Evolutionary conservation across 2,329 filamentous ascomycete species (phyloP), one percentile per base, ranked within the genome.

Genomic region (Sporothrix sp.): DNA sequence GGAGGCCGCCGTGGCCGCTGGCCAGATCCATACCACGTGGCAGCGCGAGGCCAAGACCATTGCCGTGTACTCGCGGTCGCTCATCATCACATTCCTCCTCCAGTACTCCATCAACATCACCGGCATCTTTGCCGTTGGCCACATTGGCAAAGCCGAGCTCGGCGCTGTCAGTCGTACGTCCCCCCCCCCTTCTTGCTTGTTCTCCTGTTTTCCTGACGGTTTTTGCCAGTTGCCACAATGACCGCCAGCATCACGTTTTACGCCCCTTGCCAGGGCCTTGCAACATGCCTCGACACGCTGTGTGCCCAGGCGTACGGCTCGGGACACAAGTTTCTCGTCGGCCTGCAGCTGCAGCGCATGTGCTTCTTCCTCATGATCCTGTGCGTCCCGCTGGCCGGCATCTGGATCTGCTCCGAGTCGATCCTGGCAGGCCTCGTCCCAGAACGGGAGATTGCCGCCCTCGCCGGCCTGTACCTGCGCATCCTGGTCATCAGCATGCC

Each of bases 301-400:
- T 96, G 91, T 65, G 81, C 91, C 0, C 91, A 97, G 66, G 91
- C 93, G 0, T 97, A 94, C 63, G 91, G 93, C 2, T 94, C 87
- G 1, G 91, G 91, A 0, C 85, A 85, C 63, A 94, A 85, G 63
- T 85, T 90, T 58, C 78, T 97, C 5, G 91, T 97, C 10, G 91
- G 87, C 2, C 66, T 93, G 51, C 86, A 93, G 60, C 72, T 89
- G 56, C 85, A 93, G 65, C 74, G 86, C 44, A 91, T 91, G 85
- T 71, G 84, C 1, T 85, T 76, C 61, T 91, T 94, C 61, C 72
- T 91, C 3, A 11, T 83, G 73, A 58, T 76, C 1, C 74, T 89
- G 53, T 81, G 82, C 1, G 72, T 91, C 23, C 87, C 87, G 0
- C 81, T 93, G 55, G 77, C 74, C 2, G 62, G 79, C 3, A 66